Conservation (phyloP, 2,329 filamentous ascomycete genomes). For the Mariannaea elegans region DNA sequence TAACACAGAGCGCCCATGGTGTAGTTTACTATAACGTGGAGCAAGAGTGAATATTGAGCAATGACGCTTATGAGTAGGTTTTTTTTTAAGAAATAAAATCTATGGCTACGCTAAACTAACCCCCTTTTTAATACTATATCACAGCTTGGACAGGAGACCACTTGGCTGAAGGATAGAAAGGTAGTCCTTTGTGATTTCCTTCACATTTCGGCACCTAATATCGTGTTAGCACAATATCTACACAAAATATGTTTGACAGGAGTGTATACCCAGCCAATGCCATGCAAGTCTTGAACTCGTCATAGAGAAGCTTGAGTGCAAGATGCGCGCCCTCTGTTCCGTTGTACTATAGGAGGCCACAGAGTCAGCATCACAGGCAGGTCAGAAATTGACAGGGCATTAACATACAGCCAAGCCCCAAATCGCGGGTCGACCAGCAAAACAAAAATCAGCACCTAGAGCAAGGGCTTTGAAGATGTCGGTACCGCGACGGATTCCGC, state of each 20-base stretch:
- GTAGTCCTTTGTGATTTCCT: constrained; percentile 20
- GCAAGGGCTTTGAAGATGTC: constrained; percentile 48
- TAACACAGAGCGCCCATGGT: too few relatives aligned
- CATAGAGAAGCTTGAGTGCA: constrained; percentile 15
- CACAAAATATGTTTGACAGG: neutral
- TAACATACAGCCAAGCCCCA: constrained; percentile 29
- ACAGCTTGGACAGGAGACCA: constrained; percentile 14
- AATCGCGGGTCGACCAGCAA: constrained; percentile 20
- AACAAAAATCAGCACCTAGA: constrained; percentile 40
- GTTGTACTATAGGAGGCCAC: constrained; percentile 4
- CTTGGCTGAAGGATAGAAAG: constrained; percentile 18
- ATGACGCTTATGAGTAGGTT: too few relatives aligned
- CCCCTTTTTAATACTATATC: neutral
- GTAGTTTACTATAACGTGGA: too few relatives aligned
- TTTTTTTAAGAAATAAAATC: too few relatives aligned
- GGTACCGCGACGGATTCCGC: constrained; percentile 47
- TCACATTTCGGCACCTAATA: constrained; percentile 15
- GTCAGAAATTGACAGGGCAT: neutral
- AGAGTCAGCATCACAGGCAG: neutral
- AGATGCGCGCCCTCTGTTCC: constrained; percentile 14
- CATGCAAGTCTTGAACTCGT: constrained; percentile 23
- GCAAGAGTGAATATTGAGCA: too few relatives aligned
- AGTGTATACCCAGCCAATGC: constrained; percentile 13
- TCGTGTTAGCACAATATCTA: neutral
- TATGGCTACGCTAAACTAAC: too few relatives aligned